phyloP scores from a whole-genome alignment of 2,329 filamentous ascomycete species.

The Massarina eburnea region DNA sequence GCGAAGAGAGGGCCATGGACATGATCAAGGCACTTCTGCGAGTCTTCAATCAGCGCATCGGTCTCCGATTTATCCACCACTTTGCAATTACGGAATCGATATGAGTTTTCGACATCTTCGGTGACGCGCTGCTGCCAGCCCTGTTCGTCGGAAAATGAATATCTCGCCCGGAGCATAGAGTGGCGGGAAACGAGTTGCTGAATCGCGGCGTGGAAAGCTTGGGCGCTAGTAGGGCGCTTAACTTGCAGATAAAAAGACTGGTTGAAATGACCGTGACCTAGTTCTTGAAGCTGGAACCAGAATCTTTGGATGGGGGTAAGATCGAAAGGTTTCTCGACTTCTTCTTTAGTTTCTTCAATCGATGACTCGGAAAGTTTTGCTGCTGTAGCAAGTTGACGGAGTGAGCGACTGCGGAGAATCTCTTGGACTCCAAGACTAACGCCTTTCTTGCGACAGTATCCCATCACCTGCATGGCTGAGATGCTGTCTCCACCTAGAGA shows the following conservation, averaged over 20 bases:
- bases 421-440: conserved; percentile 52
- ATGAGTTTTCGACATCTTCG: conserved; percentile 29
- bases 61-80: conserved; percentile 26
- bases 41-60: conserved; percentile 34
- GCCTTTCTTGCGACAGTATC: conserved; percentile 49
- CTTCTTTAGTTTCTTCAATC: conserved; percentile 22
- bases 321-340: conserved; percentile 32
- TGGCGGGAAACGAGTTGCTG: conserved; percentile 30
- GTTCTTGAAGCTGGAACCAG: conserved; percentile 35
- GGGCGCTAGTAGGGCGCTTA: conserved; percentile 22
- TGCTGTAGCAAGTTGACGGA: conserved; percentile 33
- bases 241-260: conserved; percentile 38
- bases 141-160: conserved; percentile 20
- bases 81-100: conserved; percentile 26
- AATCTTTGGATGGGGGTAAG: conserved; percentile 36
- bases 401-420: conserved; percentile 51
- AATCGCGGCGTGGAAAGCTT: conserved; percentile 27
- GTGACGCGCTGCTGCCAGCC: conserved; percentile 39
- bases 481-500: conserved; percentile 53
- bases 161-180: conserved; percentile 38
- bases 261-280: conserved; percentile 38
- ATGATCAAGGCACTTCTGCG: conserved; percentile 31
- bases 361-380: conserved; percentile 22
- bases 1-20: conserved; percentile 31
- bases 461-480: conserved; percentile 54